Evolutionary conservation across 257 asterid genomes (phyloP).

Genomic region (Jaltomata sinuosa): DNA sequence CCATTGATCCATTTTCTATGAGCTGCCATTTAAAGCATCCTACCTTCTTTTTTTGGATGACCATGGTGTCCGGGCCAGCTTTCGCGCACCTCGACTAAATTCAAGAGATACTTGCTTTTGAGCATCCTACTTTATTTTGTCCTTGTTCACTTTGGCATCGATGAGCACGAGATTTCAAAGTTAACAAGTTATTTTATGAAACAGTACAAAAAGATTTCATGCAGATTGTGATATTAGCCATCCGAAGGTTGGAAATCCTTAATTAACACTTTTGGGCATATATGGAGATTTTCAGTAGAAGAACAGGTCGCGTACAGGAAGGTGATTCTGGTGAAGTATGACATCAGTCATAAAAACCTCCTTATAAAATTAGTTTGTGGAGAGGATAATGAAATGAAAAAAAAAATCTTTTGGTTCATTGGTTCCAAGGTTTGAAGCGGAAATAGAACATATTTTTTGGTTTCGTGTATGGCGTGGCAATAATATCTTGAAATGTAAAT

Average conservation of each 20-base stretch:
- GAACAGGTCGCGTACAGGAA: not conserved
- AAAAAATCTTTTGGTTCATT: not conserved
- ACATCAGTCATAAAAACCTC: not conserved
- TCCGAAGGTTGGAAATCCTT: not conserved
- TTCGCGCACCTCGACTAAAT: too few relatives aligned
- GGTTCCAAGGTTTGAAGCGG: not conserved
- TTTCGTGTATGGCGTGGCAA: not conserved
- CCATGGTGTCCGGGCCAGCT: too few relatives aligned
- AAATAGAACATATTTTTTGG: not conserved
- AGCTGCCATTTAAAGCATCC: not conserved
- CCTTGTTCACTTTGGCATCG: not conserved
- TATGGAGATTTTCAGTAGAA: not conserved
- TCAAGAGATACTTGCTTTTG: too few relatives aligned
- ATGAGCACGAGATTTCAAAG: not conserved
- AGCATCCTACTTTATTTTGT: not conserved
- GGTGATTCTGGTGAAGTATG: not conserved
- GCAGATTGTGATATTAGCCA: not conserved
- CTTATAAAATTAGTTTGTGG: not conserved
- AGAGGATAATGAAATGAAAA: not conserved
- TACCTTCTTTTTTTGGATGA: too few relatives aligned
- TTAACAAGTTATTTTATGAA: not conserved
- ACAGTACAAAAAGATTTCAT: not conserved
- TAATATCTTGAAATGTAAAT: not conserved
- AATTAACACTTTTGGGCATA: not conserved
- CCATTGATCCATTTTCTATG: not conserved